Percentiles rank a stretch among this genome's conserved stretches.
phyloP scores from a whole-genome alignment of 495 filamentous ascomycete species.

The Staphylotrichum tortipilum region DNA sequence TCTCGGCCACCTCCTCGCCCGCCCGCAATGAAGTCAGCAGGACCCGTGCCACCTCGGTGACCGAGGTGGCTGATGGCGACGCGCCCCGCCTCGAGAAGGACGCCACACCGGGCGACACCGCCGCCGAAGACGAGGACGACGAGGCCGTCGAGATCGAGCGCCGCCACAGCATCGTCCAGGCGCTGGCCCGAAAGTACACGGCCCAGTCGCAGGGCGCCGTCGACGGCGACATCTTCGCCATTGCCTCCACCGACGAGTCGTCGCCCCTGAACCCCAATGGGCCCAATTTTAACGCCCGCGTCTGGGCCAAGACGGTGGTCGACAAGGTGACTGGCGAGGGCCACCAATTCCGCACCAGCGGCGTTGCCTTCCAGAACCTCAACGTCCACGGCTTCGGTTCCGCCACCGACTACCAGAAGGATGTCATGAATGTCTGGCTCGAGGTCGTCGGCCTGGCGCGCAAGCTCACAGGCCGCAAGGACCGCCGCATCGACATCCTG shows the following conservation, averaged over 20 bases:
- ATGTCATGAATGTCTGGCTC: constrained; percentile 56
- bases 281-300: constrained; percentile 42
- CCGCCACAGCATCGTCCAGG: constrained; percentile 36
- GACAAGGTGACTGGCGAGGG: constrained; percentile 37
- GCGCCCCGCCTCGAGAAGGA: constrained; percentile 17
- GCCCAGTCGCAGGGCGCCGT: constrained; percentile 29
- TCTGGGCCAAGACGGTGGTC: constrained; percentile 49
- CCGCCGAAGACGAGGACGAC: constrained; percentile 30
- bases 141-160: constrained; percentile 29
- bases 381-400: constrained; percentile 70
- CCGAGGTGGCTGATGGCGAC: constrained; percentile 25
- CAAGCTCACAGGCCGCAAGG: constrained; percentile 39
- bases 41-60: constrained; percentile 29
- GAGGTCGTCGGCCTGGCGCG: constrained; percentile 40
- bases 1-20: constrained; percentile 13
- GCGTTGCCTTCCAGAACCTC: constrained; percentile 53
- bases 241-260: constrained; percentile 24
- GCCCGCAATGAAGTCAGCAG: constrained; percentile 15
- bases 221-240: constrained; percentile 30
- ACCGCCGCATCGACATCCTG: constrained; percentile 67
- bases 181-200: constrained; percentile 38
- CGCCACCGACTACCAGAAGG: constrained; percentile 74
- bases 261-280: constrained; percentile 46
- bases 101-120: constrained; percentile 16
- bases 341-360: constrained; percentile 39